These are phyloP conservation scores for Lagenaria siceraria DNA, from an alignment of 306 rosid genomes.

Conservation along the genomic window DNA sequence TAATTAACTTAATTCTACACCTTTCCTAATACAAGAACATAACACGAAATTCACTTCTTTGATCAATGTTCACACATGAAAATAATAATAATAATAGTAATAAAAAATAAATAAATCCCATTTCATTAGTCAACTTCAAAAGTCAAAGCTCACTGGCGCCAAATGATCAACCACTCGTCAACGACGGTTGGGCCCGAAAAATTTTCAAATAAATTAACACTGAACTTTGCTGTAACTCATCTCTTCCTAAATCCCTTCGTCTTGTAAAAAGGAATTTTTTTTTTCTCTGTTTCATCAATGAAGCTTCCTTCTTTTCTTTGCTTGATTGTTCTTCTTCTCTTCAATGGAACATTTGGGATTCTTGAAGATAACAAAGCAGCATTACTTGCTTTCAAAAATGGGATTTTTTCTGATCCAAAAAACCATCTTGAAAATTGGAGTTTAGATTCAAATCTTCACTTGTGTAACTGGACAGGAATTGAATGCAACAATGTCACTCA, in stretches of 20 bases:
- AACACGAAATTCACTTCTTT: no score
- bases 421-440: slow-evolving; percentile 45
- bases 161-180: slow-evolving; percentile 27
- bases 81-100: no score
- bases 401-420: slow-evolving; percentile 54
- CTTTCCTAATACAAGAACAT: background rate
- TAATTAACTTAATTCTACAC: background rate
- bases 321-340: slow-evolving; percentile 12
- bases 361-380: slow-evolving; percentile 19
- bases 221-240: background rate
- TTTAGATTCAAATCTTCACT: slow-evolving; percentile 19
- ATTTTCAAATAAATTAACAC: slow-evolving; percentile 1
- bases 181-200: slow-evolving; percentile 62
- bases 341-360: slow-evolving; percentile 4
- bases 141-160: slow-evolving; percentile 51
- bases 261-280: background rate
- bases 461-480: slow-evolving; percentile 66
- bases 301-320: slow-evolving; percentile 21
- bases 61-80: slow-evolving; percentile 10
- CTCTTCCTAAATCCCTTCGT: slow-evolving; percentile 12
- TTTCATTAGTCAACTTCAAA: slow-evolving; percentile 23
- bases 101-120: background rate
- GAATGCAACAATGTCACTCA: slow-evolving; percentile 48
- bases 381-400: slow-evolving; percentile 56
- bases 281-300: slow-evolving; percentile 13